Evolutionary conservation across 306 rosid genomes (phyloP).

Genomic region (Malus sieversii): DNA sequence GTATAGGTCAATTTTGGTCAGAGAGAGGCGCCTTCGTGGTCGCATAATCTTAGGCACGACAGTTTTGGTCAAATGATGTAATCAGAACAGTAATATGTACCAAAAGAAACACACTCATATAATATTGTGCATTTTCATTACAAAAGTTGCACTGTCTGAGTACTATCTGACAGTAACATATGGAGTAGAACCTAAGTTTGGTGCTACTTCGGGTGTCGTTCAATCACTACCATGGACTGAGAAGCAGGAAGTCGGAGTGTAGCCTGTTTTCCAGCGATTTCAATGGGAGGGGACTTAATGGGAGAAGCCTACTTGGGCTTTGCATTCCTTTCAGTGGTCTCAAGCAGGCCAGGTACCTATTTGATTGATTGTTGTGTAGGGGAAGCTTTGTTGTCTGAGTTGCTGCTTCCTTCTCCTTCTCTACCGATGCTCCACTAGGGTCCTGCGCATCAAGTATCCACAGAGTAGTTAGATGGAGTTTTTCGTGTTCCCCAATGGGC

Average conservation of each 20-base stretch:
- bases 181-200: constrained; percentile 31
- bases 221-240: not conserved
- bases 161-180: constrained; percentile 21
- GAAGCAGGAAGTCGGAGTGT: constrained; percentile 22
- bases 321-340: constrained; percentile 12
- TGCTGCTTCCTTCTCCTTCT: constrained; percentile 12
- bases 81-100: not conserved
- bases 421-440: constrained; percentile 4
- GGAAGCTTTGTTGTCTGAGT: constrained; percentile 8
- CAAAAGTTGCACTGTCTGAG: not conserved
- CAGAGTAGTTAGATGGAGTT: not conserved
- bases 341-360: constrained; percentile 9
- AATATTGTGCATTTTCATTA: not conserved
- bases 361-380: not conserved
- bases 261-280: constrained; percentile 27
- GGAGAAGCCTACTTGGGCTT: constrained; percentile 15
- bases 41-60: not conserved
- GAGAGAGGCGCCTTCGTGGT: no score
- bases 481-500: not conserved
- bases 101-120: not conserved
- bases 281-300: constrained; percentile 24
- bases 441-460: not conserved
- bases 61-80: no score
- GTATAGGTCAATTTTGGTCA: no score
- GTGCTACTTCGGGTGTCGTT: constrained; percentile 19